phyloP scores from a whole-genome alignment of 495 filamentous ascomycete species.

The Aspergillus ellipticus region DNA sequence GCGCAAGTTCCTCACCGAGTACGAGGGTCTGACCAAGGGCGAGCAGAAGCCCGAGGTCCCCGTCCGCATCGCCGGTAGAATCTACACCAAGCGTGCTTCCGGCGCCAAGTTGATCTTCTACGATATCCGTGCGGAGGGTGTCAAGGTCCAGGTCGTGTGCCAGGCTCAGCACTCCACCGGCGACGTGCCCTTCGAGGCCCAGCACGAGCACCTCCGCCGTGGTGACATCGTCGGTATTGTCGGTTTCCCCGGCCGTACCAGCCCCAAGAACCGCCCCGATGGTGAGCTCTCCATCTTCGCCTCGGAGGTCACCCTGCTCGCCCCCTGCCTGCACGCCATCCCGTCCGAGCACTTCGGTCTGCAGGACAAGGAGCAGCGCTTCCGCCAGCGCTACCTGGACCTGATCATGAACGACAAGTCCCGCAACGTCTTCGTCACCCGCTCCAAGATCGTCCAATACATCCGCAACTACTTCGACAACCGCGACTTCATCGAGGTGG shows the following conservation, averaged over 20 bases:
- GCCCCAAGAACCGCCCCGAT: slow-evolving; percentile 79
- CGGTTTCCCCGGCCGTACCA: slow-evolving; percentile 84
- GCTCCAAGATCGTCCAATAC: slow-evolving; percentile 79
- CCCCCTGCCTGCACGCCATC: slow-evolving; percentile 90
- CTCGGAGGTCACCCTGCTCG: slow-evolving; percentile 73
- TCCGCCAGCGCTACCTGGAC: slow-evolving; percentile 89
- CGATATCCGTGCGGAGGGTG: slow-evolving; percentile 79
- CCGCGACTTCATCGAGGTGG: slow-evolving; percentile 86
- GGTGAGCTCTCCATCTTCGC: slow-evolving; percentile 96
- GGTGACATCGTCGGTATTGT: slow-evolving; percentile 90
- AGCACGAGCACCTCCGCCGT: slow-evolving; percentile 85
- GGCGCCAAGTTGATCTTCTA: slow-evolving; percentile 91
- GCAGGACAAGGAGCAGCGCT: slow-evolving; percentile 89
- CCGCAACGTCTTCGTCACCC: slow-evolving; percentile 74
- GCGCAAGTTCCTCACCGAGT: slow-evolving; percentile 69
- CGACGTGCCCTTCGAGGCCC: slow-evolving; percentile 66
- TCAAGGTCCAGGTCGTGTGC: slow-evolving; percentile 87
- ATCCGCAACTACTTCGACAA: slow-evolving; percentile 84
- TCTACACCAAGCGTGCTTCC: slow-evolving; percentile 81
- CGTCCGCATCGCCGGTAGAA: slow-evolving; percentile 74
- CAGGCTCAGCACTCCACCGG: slow-evolving; percentile 69
- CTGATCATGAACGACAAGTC: slow-evolving; percentile 90
- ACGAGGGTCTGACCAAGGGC: slow-evolving; percentile 75
- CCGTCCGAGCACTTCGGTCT: slow-evolving; percentile 90
- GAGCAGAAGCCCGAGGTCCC: slow-evolving; percentile 69